Evolutionary conservation across 2,329 filamentous ascomycete genomes (phyloP).

Genomic region (Ceratocystiopsis brevicomis): DNA sequence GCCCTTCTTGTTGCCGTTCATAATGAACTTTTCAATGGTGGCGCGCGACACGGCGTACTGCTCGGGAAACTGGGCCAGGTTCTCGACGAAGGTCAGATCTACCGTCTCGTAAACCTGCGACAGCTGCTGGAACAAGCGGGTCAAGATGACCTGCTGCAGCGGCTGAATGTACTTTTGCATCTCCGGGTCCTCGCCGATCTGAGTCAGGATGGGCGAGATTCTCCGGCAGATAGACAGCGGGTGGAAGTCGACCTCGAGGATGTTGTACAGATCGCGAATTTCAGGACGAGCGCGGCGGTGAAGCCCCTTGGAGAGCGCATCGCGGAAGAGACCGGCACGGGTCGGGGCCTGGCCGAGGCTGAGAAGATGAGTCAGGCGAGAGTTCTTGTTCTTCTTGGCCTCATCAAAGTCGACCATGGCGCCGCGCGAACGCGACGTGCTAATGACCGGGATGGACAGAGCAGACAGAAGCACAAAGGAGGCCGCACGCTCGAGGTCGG

Average conservation of each 20-base stretch:
- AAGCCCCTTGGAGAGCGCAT: conserved; percentile 85
- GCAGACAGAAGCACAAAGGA: conserved; percentile 92
- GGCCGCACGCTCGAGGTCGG: conserved; percentile 81
- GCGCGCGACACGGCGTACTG: conserved; percentile 81
- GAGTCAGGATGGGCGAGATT: conserved; percentile 84
- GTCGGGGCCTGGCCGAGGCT: conserved; percentile 84
- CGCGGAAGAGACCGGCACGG: conserved; percentile 80
- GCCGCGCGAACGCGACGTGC: conserved; percentile 87
- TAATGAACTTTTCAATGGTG: conserved; percentile 99
- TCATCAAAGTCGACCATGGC: conserved; percentile 94
- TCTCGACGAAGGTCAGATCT: conserved; percentile 80
- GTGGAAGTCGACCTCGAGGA: conserved; percentile 97
- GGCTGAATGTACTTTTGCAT: conserved; percentile 95
- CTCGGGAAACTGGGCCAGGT: conserved; percentile 87
- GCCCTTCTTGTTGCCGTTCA: conserved; percentile 99
- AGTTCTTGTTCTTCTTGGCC: conserved; percentile 97
- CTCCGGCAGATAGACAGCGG: conserved; percentile 97
- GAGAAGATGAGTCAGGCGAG: conserved; percentile 82
- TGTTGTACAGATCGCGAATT: conserved; percentile 94
- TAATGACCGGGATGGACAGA: conserved; percentile 96
- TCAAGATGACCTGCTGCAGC: conserved; percentile 95
- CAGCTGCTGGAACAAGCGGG: conserved; percentile 93
- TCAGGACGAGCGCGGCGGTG: conserved; percentile 84
- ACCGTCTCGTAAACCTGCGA: conserved; percentile 98
- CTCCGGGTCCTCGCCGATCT: conserved; percentile 84